Evolutionary conservation across 768 basidiomycete species (phyloP), one percentile per base, ranked within the genome.

Genomic region (Phanerochaete sordida): DNA sequence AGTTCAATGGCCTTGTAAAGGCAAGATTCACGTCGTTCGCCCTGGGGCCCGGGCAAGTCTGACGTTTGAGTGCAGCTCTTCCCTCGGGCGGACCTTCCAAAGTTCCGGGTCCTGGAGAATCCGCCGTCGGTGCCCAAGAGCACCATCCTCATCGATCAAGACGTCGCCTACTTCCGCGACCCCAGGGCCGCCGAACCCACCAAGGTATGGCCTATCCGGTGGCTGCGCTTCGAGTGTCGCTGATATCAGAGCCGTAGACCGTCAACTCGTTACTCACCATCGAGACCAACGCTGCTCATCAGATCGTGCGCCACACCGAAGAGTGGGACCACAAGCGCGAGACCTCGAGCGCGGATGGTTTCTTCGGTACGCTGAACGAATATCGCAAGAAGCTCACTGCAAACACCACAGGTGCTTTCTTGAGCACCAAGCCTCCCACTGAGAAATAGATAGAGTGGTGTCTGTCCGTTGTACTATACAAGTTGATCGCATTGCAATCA

Each of bases 1-100:
- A 79, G 56, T 81, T 81, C 66, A 68, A 79, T 43, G 80, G 69
- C 11, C 68, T 81, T 7, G 72, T 73, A 24, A 80, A 81, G 72
- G 79, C 76, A 39, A 24, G 50, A n/a, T n/a, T n/a, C n/a, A n/a
- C n/a, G n/a, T n/a, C n/a, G n/a, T n/a, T n/a, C n/a, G n/a, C n/a
- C n/a, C n/a, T n/a, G n/a, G n/a, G n/a, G n/a, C n/a, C n/a, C n/a
- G n/a, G n/a, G n/a, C n/a, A n/a, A n/a, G n/a, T n/a, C 15, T 43
- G 23, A 35, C 23, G n/a, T n/a, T n/a, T 24, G 13, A 13, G 53
- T 33, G 12, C 60, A 79, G 79, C 62, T 80, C 8, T 81, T 80
- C 62, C 73, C 75, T 3, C 73, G 74, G 3, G 77, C 77, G 13
- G 77, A 79, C 35, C 71, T 82, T 16, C 72, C 72, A 1, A 76